Conservation (phyloP, 768 basidiomycete genomes). For the Suillus hirtellus region DNA sequence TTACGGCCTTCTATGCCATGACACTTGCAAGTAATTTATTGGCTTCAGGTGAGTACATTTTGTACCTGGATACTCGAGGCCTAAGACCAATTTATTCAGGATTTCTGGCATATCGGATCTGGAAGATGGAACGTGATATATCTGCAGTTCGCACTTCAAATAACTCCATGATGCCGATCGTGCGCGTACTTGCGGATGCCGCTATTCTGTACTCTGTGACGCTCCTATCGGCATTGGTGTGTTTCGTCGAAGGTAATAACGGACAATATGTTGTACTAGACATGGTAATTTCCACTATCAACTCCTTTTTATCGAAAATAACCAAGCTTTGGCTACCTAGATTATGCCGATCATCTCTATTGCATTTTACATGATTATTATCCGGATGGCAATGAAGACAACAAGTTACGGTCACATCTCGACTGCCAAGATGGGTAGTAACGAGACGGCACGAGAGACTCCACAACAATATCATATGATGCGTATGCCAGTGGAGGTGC, state of each 20-base stretch:
- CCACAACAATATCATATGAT: too few relatives aligned
- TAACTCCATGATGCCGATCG: neutral
- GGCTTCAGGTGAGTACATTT: conserved; percentile 4
- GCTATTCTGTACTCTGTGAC: neutral
- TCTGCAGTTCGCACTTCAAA: neutral
- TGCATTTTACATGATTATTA: neutral
- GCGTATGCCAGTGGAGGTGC: too few relatives aligned
- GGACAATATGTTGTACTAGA: neutral
- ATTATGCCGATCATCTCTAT: neutral
- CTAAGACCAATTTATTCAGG: neutral
- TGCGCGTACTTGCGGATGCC: too few relatives aligned
- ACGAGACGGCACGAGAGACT: too few relatives aligned
- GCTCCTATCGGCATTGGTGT: neutral
- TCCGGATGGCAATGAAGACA: too few relatives aligned
- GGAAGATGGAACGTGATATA: neutral
- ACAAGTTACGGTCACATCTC: too few relatives aligned
- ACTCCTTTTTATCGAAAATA: neutral
- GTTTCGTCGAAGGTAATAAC: neutral
- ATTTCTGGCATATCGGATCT: neutral
- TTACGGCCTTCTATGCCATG: conserved; percentile 9
- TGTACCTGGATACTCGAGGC: neutral
- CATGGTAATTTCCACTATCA: neutral
- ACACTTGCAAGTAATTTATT: conserved; percentile 7
- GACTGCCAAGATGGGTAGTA: too few relatives aligned
- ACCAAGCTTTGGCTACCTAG: neutral